Base-by-base conservation (phyloP, 2,329 filamentous ascomycete species). In the Claviceps arundinis region DNA sequence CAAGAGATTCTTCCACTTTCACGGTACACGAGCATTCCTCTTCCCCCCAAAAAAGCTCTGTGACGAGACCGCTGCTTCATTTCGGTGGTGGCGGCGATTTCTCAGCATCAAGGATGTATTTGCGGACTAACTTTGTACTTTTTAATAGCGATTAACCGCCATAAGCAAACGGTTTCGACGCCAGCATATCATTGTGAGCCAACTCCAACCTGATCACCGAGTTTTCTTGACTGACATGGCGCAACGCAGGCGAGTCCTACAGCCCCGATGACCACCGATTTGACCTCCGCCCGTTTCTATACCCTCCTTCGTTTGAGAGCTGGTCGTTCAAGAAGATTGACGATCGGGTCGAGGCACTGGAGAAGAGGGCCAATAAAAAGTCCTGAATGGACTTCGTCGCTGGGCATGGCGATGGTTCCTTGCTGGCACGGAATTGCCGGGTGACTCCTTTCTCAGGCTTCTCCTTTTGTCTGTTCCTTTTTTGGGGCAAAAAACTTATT, bases 261-360 rank as follows among this genome's bases (percentile, higher is more conserved):
- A 44, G 41, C 14, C 48, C 48, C 7, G 51, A 53, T 43, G 48
- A 49, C 42, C 41, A 53, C 34, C 51, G 51, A 5, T 53, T 53
- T 24, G 55, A 60, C 50, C 55, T 61, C 13, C 51, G 51, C 26
- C 59, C 58, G 3, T 59, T 60, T 37, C 46, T 61, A 40, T 61
- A 70, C 54, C 67, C 67, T 1, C 57, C 62, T 0, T 60, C 64
- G 41, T 70, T 54, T 54, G 56, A 64, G 55, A 63, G 56, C 46
- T 69, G 63, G 61, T 59, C 58, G 2, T 70, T 75, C 46, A 68
- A 66, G 55, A 67, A 59, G 57, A 70, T 72, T 40, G 69, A 73
- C 51, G 58, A 60, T 55, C 64, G 65, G 53, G 56, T 69, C 1
- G 64, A 60, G 47, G 62, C 57, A 48, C 57, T 70, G 5, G 62